phyloP scores from a whole-genome alignment of 2,329 filamentous ascomycete species.

The Penicillium sp. region DNA sequence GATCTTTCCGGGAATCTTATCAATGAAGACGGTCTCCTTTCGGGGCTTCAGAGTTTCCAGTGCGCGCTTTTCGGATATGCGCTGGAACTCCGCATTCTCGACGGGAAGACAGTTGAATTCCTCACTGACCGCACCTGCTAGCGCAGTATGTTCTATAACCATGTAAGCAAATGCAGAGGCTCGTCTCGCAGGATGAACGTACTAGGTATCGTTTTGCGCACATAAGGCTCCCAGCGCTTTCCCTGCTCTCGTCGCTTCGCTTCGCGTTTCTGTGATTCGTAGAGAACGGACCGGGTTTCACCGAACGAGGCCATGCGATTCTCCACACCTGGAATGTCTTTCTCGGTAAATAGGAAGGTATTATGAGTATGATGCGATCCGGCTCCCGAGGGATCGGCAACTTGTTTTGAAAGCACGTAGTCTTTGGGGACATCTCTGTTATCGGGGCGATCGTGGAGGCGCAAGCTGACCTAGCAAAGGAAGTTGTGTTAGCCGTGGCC shows the following conservation, averaged over 20 bases:
- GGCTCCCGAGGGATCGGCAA: slow-evolving; percentile 47
- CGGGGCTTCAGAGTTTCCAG: slow-evolving; percentile 63
- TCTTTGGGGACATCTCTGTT: slow-evolving; percentile 82
- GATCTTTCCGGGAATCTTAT: slow-evolving; percentile 49
- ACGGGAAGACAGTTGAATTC: slow-evolving; percentile 76
- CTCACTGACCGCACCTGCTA: slow-evolving; percentile 72
- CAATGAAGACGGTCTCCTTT: slow-evolving; percentile 55
- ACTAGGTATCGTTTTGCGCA: slow-evolving; percentile 69
- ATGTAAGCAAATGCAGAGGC: slow-evolving; percentile 2
- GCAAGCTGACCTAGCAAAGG: slow-evolving; percentile 63
- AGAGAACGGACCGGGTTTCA: slow-evolving; percentile 48
- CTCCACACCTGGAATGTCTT: slow-evolving; percentile 79
- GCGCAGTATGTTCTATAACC: slow-evolving; percentile 70
- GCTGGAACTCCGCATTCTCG: slow-evolving; percentile 69
- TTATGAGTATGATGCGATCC: slow-evolving; percentile 63
- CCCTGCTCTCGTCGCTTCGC: slow-evolving; percentile 50
- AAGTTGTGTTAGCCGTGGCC: slow-evolving; percentile 15
- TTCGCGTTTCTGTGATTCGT: slow-evolving; percentile 49
- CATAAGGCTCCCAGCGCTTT: slow-evolving; percentile 61
- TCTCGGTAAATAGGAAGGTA: slow-evolving; percentile 90
- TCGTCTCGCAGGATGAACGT: slow-evolving; percentile 4
- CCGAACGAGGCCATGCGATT: slow-evolving; percentile 47
- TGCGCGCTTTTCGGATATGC: slow-evolving; percentile 61
- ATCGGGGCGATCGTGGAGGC: slow-evolving; percentile 67
- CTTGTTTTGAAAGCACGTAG: slow-evolving; percentile 76